Conservation (phyloP, 306 rosid genomes). For the Cercis canadensis region DNA sequence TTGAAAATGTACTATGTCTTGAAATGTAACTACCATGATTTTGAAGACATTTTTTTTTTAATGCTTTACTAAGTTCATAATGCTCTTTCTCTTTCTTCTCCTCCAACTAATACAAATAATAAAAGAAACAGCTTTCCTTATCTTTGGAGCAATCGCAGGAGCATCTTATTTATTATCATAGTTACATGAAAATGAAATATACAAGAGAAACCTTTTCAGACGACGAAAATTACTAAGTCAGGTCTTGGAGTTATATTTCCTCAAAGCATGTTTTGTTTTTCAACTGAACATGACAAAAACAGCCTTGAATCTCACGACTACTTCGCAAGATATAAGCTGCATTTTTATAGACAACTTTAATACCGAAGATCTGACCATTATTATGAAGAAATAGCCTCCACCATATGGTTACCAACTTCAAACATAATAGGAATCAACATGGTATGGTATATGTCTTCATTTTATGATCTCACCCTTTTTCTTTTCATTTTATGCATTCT, state of each 20-base stretch:
- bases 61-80: too few species aligned
- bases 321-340: conserved; percentile 29
- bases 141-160: conserved; percentile 13
- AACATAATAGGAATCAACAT: conserved; percentile 30
- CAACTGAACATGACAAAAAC: conserved; percentile 4
- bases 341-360: conserved; percentile 8
- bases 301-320: conserved; percentile 39
- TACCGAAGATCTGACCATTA: conserved; percentile 11
- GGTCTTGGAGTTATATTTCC: not conserved
- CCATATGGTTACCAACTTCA: not conserved
- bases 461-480: not conserved
- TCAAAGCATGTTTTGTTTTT: too few species aligned
- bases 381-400: not conserved
- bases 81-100: too few species aligned
- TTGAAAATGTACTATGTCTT: too few species aligned
- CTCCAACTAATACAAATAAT: not conserved
- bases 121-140: not conserved
- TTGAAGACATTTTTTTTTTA: too few species aligned
- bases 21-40: too few species aligned
- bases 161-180: not conserved
- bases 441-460: conserved; percentile 33
- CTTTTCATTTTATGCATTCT: conserved; percentile 10
- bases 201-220: not conserved
- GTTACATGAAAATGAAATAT: conserved; percentile 10
- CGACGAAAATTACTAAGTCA: conserved; percentile 15